phyloP scores from a whole-genome alignment of 2,329 filamentous ascomycete species.

The Aspergillus sp. region DNA sequence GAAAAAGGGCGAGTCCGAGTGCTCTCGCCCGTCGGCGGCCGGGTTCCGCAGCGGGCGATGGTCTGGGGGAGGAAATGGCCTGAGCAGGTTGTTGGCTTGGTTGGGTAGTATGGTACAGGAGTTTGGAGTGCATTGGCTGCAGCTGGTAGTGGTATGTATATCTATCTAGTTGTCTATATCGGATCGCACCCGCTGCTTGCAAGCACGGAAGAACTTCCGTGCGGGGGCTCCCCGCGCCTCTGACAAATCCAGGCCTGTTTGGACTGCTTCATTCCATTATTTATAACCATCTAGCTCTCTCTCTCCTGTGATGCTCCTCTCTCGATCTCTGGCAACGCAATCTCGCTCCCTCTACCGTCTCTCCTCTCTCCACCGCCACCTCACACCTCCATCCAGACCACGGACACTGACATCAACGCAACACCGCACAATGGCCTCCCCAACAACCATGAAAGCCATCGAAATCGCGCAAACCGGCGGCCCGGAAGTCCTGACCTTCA shows the following conservation, averaged over 20 bases:
- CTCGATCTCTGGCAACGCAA: too few species aligned
- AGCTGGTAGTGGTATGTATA: too few species aligned
- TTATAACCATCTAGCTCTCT: too few species aligned
- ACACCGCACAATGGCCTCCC: constrained; percentile 42
- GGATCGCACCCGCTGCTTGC: too few species aligned
- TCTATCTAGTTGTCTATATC: background rate
- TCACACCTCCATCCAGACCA: constrained; percentile 5
- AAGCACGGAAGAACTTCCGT: too few species aligned
- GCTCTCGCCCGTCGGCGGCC: constrained; percentile 72
- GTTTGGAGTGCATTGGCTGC: too few species aligned
- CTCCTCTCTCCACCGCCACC: constrained; percentile 3
- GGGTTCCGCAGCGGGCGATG: constrained; percentile 68
- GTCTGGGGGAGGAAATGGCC: constrained; percentile 75
- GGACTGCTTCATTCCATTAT: too few species aligned
- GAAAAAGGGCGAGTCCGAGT: constrained; percentile 71
- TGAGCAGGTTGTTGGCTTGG: constrained; percentile 68
- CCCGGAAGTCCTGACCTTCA: constrained; percentile 61
- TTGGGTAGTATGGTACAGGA: constrained; percentile 47
- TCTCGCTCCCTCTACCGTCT: too few species aligned
- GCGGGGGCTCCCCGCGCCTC: too few species aligned
- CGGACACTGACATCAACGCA: background rate
- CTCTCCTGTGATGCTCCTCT: too few species aligned
- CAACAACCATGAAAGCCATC: constrained; percentile 63
- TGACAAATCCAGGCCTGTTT: too few species aligned
- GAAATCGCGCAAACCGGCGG: constrained; percentile 64